A percentile compares a stretch with the other conserved stretches of the same genome.
These are phyloP conservation scores for Tilletiaria anomala DNA, from an alignment of 1,284 basidiomycete genomes.

Conservation along the genomic window DNA sequence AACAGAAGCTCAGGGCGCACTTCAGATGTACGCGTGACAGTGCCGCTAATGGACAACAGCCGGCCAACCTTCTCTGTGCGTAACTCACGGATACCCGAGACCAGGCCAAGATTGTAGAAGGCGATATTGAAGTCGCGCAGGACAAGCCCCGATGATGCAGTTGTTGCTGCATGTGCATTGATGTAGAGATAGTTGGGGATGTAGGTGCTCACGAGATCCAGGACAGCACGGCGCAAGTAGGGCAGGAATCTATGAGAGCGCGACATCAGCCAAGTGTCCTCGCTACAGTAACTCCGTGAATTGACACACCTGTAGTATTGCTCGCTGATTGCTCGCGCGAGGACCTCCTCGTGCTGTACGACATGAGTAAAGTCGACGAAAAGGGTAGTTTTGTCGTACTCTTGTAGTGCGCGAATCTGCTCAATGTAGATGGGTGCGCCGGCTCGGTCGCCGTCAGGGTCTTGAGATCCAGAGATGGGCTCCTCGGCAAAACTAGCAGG, in stretches of 20 bases:
- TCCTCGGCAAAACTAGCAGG: conserved; percentile 60
- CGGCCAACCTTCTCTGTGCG: conserved; percentile 39
- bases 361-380: conserved; percentile 91
- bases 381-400: conserved; percentile 82
- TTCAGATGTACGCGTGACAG: conserved; percentile 88
- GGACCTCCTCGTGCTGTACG: conserved; percentile 71
- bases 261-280: too few relatives aligned
- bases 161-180: conserved; percentile 48
- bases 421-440: conserved; percentile 61
- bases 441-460: conserved; percentile 34
- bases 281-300: too few relatives aligned
- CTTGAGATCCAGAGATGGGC: conserved; percentile 43
- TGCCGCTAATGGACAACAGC: conserved; percentile 31
- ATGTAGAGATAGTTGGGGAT: conserved; percentile 86
- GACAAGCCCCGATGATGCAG: conserved; percentile 61
- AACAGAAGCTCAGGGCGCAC: conserved; percentile 87
- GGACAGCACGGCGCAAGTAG: conserved; percentile 75
- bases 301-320: conserved; percentile 83
- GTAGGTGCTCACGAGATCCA: conserved; percentile 72
- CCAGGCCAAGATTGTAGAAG: conserved; percentile 88
- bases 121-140: conserved; percentile 87
- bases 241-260: too few relatives aligned
- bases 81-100: conserved; percentile 86
- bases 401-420: conserved; percentile 81
- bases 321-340: conserved; percentile 77